Evolutionary conservation across 2,329 filamentous ascomycete genomes (phyloP), one percentile per base, ranked within the genome.

Genomic region (Ascochyta fabae): DNA sequence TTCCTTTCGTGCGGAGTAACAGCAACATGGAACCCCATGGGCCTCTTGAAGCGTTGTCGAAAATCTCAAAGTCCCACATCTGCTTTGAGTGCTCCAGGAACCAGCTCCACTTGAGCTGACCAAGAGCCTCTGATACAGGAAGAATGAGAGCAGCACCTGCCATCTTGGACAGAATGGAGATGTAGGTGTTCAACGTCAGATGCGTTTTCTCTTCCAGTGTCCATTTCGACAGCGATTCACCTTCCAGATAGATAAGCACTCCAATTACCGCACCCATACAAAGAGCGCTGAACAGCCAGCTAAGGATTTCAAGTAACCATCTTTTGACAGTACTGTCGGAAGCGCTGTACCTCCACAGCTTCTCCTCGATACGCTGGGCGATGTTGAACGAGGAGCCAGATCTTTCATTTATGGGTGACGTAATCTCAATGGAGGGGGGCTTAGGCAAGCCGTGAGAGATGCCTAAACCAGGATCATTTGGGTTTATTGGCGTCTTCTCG

Each of bases 91-190:
- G 33, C 0, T 57, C 42, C 2, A 53, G 27, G 12, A 75, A 75
- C 73, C 73, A 75, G 15, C 60, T 69, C 73, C 73, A 76, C 16
- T 75, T 75, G 2, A 74, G 33, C 38, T 76, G 73, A 0, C 73
- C 73, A 0, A 76, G 48, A 0, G 68, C 69, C 40, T 75, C 71
- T 0, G 70, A 64, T 0, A 69, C 60, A 0, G 71, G 72, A 0
- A 75, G 41, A 0, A 73, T 56, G 0, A 74, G 59, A 0, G 71
- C 65, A 2, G 68, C 71, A 4, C 65, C 68, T 0, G 69, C 67
- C 10, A 75, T 62, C n/a, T 59, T 67, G 0, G 71, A 69, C 0
- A 75, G 53, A 0, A 75, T 44, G 0, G 70, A 64, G 7, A 75
- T 67, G 13, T 62, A 70, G 0, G 72, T 55, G 27, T 73, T 74